These are phyloP conservation scores for Boletus patriciae DNA, from an alignment of 768 basidiomycete genomes.

Conservation along the genomic window DNA sequence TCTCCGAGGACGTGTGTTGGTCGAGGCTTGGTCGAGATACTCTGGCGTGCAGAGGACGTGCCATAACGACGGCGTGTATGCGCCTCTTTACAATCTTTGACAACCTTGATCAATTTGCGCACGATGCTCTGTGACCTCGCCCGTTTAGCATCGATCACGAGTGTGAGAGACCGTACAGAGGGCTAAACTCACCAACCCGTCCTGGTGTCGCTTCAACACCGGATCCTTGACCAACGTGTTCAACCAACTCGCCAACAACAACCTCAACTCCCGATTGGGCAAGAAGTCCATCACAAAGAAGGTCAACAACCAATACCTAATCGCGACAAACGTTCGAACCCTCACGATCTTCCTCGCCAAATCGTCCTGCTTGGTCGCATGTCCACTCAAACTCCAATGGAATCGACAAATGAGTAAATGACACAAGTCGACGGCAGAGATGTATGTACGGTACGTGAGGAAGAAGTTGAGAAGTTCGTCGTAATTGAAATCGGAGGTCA, in stretches of 20 bases:
- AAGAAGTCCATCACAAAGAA: slow-evolving; percentile 90
- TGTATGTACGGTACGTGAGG: slow-evolving; percentile 87
- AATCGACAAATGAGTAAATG: slow-evolving; percentile 84
- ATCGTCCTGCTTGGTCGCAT: slow-evolving; percentile 53
- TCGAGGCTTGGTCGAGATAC: slow-evolving; percentile 33
- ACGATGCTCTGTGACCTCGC: slow-evolving; percentile 62
- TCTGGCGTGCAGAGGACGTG: slow-evolving; percentile 32
- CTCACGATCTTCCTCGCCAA: slow-evolving; percentile 74
- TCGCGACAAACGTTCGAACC: slow-evolving; percentile 86
- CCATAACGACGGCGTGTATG: slow-evolving; percentile 47
- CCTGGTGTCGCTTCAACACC: slow-evolving; percentile 60
- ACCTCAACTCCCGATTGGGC: slow-evolving; percentile 72
- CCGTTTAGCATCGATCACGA: slow-evolving; percentile 7
- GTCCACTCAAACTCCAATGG: slow-evolving; percentile 71
- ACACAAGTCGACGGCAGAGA: slow-evolving; percentile 75
- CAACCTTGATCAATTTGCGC: slow-evolving; percentile 77
- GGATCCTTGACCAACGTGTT: slow-evolving; percentile 76
- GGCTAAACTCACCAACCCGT: slow-evolving; percentile 63
- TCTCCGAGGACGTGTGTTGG: slow-evolving; percentile 56
- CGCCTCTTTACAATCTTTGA: slow-evolving; percentile 74
- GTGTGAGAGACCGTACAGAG: neutral
- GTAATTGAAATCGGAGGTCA: slow-evolving; percentile 83
- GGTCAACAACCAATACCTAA: slow-evolving; percentile 87
- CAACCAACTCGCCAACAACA: slow-evolving; percentile 74
- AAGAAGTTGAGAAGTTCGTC: slow-evolving; percentile 90